Percentiles rank a stretch among this genome's conserved stretches.
phyloP scores from a whole-genome alignment of 768 basidiomycete species.

The Heimioporus sp. region DNA sequence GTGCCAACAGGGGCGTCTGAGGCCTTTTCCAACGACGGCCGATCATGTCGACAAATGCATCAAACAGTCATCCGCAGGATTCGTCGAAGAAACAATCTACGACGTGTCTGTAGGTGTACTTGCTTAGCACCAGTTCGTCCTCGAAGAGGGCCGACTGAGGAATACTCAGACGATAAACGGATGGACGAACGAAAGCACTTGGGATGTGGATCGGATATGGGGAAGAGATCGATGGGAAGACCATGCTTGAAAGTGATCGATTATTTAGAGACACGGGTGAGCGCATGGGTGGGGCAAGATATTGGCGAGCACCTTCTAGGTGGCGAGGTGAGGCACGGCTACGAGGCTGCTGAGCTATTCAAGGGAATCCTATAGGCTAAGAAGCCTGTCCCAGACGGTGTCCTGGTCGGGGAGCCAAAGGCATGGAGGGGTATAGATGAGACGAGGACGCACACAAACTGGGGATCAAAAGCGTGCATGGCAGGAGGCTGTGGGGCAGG shows the following conservation, averaged over 20 bases:
- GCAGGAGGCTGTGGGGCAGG: constrained; percentile 47
- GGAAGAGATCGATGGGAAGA: constrained; percentile 42
- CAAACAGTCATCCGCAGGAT: constrained; percentile 53
- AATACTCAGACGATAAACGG: background rate
- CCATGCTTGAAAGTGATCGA: constrained; percentile 52
- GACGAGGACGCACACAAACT: constrained; percentile 62
- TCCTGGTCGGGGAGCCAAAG: constrained; percentile 48
- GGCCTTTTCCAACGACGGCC: constrained; percentile 37
- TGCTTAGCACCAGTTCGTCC: constrained; percentile 54
- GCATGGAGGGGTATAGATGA: constrained; percentile 69
- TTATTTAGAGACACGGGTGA: constrained; percentile 34
- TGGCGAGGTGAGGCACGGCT: constrained; percentile 41
- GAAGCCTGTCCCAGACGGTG: constrained; percentile 51
- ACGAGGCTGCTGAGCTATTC: constrained; percentile 52
- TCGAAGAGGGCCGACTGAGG: constrained; percentile 53
- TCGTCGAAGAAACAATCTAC: constrained; percentile 65
- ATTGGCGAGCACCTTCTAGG: constrained; percentile 57
- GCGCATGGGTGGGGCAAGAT: background rate
- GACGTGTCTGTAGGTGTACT: constrained; percentile 51
- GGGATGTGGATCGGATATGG: constrained; percentile 62
- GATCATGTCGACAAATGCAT: constrained; percentile 39
- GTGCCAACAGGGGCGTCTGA: constrained; percentile 37
- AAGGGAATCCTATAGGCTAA: constrained; percentile 52
- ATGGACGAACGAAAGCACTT: constrained; percentile 40
- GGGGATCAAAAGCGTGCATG: constrained; percentile 59